Evolutionary conservation across 345 rosid species (phyloP), one percentile per base, ranked within the genome.

Genomic region (Isatis tinctoria): DNA sequence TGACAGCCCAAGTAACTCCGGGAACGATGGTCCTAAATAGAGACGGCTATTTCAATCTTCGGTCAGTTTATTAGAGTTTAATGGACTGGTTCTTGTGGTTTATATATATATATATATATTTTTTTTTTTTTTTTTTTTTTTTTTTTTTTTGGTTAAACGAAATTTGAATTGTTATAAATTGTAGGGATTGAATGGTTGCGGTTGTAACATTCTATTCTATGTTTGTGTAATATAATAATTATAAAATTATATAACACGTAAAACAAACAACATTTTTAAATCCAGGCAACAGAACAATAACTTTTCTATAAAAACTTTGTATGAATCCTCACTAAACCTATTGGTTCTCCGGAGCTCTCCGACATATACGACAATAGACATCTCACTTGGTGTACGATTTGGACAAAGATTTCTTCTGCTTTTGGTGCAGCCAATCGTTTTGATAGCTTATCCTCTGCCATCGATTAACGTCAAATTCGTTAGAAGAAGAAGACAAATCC

Each of bases 401-500:
- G 47, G 44, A 32, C 57, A 47, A 47, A 18, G 28, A 47, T 43
- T 60, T 60, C 11, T 6, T 60, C 30, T 10, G 30, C 28, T 62
- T 45, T 30, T 47, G 57, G 57, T 14, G 60, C 47, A 66, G 49
- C 72, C 39, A 67, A 53, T 53, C 39, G 39, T 37, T 14, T 67
- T 26, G 14, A 14, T 27, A 66, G 10, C 59, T 35, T 66, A 66
- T 66, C 60, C 59, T 48, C 28, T 33, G 22, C 9, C 69, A 65
- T 65, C 41, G 43, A 35, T 35, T 51, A 35, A 22, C 12, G 35
- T 51, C 60, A 37, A 53, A 53, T 53, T 51, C 48, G 33, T 67
- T 26, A 51, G 11, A 51, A 67, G 60, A 52, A 67, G 51, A 52
- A 24, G 49, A 52, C 72, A 67, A 51, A 37, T 67, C 11, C 13